A percentile compares a stretch with the other conserved stretches of the same genome.
These are phyloP conservation scores for Jasminum sambac DNA, from an alignment of 257 asterid species.

Conservation along the genomic window DNA sequence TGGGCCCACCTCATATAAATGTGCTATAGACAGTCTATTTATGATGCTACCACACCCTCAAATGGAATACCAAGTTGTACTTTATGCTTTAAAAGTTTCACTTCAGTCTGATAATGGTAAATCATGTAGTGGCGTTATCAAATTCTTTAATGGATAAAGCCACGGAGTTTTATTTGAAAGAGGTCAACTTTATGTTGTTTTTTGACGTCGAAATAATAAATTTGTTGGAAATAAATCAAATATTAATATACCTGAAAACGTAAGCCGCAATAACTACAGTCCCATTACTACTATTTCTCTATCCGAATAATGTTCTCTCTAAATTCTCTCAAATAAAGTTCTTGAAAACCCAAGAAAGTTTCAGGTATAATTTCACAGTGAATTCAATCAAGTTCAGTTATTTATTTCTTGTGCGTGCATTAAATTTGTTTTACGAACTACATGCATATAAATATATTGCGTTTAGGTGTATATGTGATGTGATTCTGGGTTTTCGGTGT, in stretches of 20 bases:
- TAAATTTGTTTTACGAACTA: constrained; percentile 22
- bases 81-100: not conserved
- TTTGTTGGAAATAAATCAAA: constrained; percentile 9
- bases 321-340: constrained; percentile 9
- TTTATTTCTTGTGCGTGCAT: constrained; percentile 18
- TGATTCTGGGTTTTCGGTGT: constrained; percentile 6
- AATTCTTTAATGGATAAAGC: constrained; percentile 12
- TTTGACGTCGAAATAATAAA: not conserved
- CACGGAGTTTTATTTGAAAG: not conserved
- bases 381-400: constrained; percentile 3
- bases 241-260: constrained; percentile 8
- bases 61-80: not conserved
- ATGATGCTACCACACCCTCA: not conserved
- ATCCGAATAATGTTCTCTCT: constrained; percentile 14
- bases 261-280: constrained; percentile 4
- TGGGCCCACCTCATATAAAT: not conserved
- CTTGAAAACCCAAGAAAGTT: constrained; percentile 15
- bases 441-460: not conserved
- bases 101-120: constrained; percentile 3
- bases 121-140: constrained; percentile 7
- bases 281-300: constrained; percentile 21
- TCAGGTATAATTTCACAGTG: constrained; percentile 23
- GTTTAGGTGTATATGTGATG: constrained; percentile 19
- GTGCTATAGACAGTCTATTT: not conserved
- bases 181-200: not conserved